Evolutionary conservation across 352 stramenopile species (phyloP), one percentile per base, ranked within the genome.

Genomic region (Globisporangium uncinulatum): DNA sequence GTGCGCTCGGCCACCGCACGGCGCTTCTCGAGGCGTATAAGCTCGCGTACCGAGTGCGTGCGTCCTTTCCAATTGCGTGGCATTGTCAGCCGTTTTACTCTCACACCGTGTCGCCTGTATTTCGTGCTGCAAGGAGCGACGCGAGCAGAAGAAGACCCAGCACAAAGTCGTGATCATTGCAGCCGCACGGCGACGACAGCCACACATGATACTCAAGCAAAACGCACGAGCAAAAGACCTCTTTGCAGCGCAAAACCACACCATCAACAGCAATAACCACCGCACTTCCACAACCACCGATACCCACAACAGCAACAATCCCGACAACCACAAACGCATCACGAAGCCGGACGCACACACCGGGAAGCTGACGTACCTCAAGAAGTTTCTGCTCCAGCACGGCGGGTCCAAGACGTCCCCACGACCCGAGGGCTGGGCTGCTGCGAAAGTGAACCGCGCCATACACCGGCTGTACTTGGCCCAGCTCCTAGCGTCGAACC

Each of bases 91-190:
- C 8, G 1, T 39, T 6, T 39, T 13, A 39, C 34, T 13, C 34
- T 13, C 5, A 13, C 34, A 39, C 34, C 6, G 1, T 39, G 5
- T 39, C 34, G 34, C 10, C 7, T 8, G 34, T 13, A 1, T 39
- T 39, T 39, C 10, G 34, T 39, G 8, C 34, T 2, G 34, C 10
- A 10, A 87, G 77, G 74, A 82, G 20, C 42, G 64, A 1, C 67
- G 74, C 55, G 72, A 73, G 37, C 64, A 45, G 8, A 73, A 69
- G 54, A 86, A 76, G 62, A 65, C 59, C 42, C 69, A 70, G 34
- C 73, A 86, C 56, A 89, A 87, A 54, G 64, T 74, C 48, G 70
- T 89, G 37, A 83, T 89, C 63, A 57, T 89, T 17, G 69, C 82
- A 46, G 73, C 78, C 32, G 55, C 71, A 14, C 74, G 65, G 36